Evolutionary conservation across 768 basidiomycete genomes (phyloP).

Genomic region (Russula sp.): DNA sequence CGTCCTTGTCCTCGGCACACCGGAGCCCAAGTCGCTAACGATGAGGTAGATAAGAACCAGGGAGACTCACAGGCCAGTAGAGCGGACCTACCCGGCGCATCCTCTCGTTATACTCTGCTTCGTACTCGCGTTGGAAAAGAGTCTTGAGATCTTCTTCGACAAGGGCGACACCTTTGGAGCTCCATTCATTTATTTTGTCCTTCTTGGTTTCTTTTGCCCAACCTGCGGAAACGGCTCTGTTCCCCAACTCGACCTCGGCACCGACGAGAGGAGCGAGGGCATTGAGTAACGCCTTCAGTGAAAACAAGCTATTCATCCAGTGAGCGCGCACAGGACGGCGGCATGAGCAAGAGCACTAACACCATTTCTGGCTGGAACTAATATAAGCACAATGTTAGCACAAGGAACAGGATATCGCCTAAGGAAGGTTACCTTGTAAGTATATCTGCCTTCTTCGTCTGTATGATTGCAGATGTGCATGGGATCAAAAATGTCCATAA

Average conservation of each 20-base stretch:
- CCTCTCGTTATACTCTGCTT: conserved; percentile 54
- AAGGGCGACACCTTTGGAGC: conserved; percentile 43
- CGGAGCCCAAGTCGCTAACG: conserved; percentile 72
- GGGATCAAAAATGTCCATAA: conserved; percentile 89
- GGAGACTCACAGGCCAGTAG: not conserved
- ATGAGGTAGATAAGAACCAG: not conserved
- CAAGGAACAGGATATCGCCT: conserved; percentile 8
- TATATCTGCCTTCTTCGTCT: conserved; percentile 70
- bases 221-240: conserved; percentile 42
- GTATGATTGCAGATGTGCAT: conserved; percentile 89
- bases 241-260: conserved; percentile 54
- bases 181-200: conserved; percentile 58
- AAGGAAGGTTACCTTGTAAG: conserved; percentile 45
- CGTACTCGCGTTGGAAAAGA: conserved; percentile 50
- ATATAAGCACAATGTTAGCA: not conserved
- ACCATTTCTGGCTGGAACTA: conserved; percentile 76
- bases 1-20: conserved; percentile 49
- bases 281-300: conserved; percentile 67
- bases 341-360: conserved; percentile 33
- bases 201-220: conserved; percentile 54
- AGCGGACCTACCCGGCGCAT: conserved; percentile 54
- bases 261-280: conserved; percentile 83
- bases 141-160: conserved; percentile 55
- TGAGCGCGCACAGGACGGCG: conserved; percentile 9
- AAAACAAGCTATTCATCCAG: conserved; percentile 49